phyloP scores from a whole-genome alignment of 1,139 yeast genomes.

The Zhuliangozyma parablackwelliae region DNA sequence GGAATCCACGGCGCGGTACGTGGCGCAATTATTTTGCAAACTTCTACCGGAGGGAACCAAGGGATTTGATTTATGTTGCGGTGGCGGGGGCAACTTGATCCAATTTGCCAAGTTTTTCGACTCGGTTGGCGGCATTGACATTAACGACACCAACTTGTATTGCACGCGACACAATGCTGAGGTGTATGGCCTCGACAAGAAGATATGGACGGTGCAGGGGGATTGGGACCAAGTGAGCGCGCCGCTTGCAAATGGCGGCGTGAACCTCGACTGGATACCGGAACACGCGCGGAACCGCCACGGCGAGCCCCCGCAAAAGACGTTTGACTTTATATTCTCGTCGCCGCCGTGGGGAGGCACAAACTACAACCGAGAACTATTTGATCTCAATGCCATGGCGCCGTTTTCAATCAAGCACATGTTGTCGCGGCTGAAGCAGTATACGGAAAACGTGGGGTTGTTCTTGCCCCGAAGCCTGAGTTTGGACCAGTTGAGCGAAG shows the following conservation, averaged over 20 bases:
- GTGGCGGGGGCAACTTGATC: conserved; percentile 93
- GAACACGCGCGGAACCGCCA: conserved; percentile 13
- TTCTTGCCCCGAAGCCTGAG: conserved; percentile 76
- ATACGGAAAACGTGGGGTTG: conserved; percentile 54
- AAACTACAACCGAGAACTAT: conserved; percentile 45
- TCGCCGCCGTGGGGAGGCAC: conserved; percentile 99
- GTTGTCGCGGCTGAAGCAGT: conserved; percentile 34
- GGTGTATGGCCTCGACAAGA: conserved; percentile 58
- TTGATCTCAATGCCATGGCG: conserved; percentile 38
- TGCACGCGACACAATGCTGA: conserved; percentile 71
- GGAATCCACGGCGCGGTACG: conserved; percentile 62
- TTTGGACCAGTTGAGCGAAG: conserved; percentile 48
- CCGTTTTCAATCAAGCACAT: conserved; percentile 52
- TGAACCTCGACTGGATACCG: conserved; percentile 28
- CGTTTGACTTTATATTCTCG: conserved; percentile 65
- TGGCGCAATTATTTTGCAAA: conserved; percentile 50
- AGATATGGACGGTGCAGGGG: conserved; percentile 45
- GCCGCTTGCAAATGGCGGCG: conserved; percentile 12
- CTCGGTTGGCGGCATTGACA: conserved; percentile 64
- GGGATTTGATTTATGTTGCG: conserved; percentile 76
- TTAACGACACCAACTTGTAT: conserved; percentile 51
- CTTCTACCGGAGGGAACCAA: conserved; percentile 39
- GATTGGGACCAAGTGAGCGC: conserved; percentile 51
- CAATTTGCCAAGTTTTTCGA: conserved; percentile 67
- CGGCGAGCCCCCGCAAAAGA: conserved; percentile 11